Conservation (phyloP, 2,329 filamentous ascomycete species). For the Gremmenia infestans region DNA sequence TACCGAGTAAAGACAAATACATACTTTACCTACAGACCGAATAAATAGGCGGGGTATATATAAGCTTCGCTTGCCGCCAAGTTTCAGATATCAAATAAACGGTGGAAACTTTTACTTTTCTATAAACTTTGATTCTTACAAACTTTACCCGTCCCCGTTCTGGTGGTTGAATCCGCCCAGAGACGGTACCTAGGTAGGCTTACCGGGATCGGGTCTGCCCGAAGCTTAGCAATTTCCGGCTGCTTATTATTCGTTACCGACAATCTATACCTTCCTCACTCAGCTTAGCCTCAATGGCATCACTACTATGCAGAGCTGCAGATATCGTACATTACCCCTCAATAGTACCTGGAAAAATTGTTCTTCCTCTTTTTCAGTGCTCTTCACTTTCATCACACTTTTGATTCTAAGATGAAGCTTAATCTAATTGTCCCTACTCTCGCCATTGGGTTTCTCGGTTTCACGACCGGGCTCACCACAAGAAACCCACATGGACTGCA, state of each 20-base stretch:
- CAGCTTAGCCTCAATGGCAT: constrained; percentile 3
- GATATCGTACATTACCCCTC: background rate
- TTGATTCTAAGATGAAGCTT: background rate
- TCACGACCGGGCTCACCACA: constrained; percentile 1
- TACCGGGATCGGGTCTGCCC: background rate
- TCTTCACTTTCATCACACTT: background rate
- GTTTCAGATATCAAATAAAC: no score
- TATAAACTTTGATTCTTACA: no score
- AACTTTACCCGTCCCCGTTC: no score
- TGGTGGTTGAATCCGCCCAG: no score
- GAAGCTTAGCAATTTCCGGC: background rate
- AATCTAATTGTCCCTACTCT: constrained; percentile 3
- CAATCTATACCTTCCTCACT: constrained; percentile 2
- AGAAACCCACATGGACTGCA: background rate
- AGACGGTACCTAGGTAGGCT: background rate
- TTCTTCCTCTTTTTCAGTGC: background rate
- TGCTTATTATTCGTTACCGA: background rate
- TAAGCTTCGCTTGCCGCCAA: no score
- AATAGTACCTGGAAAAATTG: background rate
- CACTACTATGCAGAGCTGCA: background rate
- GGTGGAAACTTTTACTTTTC: no score
- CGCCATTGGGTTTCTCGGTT: constrained; percentile 4
- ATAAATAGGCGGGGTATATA: no score
- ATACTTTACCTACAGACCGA: no score
- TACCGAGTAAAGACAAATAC: no score